Conservation (phyloP, 129 eudicot genomes). For the Flaveria bidentis region DNA sequence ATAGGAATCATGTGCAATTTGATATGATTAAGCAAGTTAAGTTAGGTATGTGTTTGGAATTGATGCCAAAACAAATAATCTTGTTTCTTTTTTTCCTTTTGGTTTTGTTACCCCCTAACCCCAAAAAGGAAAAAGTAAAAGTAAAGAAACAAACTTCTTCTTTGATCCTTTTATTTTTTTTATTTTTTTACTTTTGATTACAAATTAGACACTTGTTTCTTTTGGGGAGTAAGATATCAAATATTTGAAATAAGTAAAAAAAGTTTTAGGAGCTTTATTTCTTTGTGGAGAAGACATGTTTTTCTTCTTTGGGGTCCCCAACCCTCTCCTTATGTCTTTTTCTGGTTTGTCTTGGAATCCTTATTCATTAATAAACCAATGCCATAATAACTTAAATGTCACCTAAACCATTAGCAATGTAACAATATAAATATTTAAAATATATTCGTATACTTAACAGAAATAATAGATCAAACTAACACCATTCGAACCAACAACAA, state of each 20-base stretch:
- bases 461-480: too few relatives aligned
- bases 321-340: constrained; percentile 4
- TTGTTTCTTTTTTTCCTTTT: constrained; percentile 1
- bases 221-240: constrained; percentile 9
- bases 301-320: constrained; percentile 3
- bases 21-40: constrained; percentile 30
- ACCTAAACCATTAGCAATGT: constrained; percentile 13
- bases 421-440: neutral
- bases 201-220: constrained; percentile 16
- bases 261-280: neutral
- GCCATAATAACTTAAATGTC: constrained; percentile 13
- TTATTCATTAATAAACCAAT: constrained; percentile 16
- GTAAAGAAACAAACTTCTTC: constrained; percentile 34
- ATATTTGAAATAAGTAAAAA: constrained; percentile 10
- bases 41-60: constrained; percentile 42
- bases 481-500: neutral
- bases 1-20: constrained; percentile 31
- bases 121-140: constrained; percentile 16
- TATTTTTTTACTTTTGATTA: neutral
- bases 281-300: neutral
- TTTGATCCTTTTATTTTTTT: neutral
- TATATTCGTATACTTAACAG: neutral
- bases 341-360: constrained; percentile 29
- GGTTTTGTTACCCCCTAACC: constrained; percentile 15
- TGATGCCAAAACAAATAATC: constrained; percentile 34